Percentiles rank a stretch among this genome's conserved stretches.
Evolutionary conservation across 106 monocot species (phyloP).

Genomic region (Phalaenopsis aphrodite): DNA sequence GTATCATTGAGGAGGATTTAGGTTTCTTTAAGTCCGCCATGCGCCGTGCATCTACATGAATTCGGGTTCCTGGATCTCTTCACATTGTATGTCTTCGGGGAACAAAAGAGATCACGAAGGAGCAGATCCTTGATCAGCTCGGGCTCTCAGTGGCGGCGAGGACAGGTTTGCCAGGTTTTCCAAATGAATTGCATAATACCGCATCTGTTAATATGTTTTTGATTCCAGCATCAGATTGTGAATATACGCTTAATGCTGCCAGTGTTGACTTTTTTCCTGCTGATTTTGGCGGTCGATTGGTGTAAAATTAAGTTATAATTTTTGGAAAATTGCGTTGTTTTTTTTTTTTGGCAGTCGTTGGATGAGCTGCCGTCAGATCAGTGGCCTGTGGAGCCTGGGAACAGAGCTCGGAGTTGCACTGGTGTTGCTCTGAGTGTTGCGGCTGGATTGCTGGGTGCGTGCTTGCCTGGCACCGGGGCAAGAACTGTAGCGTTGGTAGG

Average conservation of each 20-base stretch:
- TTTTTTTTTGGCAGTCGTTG: too few relatives aligned
- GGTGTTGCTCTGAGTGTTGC: too few relatives aligned
- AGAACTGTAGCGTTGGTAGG: too few relatives aligned
- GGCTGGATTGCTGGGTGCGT: too few relatives aligned
- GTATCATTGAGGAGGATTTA: constrained; percentile 94
- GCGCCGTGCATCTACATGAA: constrained; percentile 80
- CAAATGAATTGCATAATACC: constrained; percentile 25
- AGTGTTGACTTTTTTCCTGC: constrained; percentile 8
- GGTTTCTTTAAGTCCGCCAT: constrained; percentile 69
- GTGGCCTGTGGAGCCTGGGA: too few relatives aligned
- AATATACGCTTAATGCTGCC: constrained; percentile 79
- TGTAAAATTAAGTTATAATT: neutral
- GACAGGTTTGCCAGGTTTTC: constrained; percentile 11
- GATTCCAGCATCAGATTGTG: constrained; percentile 83
- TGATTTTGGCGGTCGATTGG: neutral
- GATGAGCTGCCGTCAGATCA: too few relatives aligned
- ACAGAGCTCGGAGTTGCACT: too few relatives aligned
- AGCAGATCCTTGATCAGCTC: constrained; percentile 88
- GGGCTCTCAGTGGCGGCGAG: constrained; percentile 40
- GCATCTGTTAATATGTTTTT: constrained; percentile 59
- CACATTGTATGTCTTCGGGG: constrained; percentile 83
- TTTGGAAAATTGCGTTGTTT: too few relatives aligned
- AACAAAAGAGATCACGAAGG: constrained; percentile 76
- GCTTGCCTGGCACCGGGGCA: too few relatives aligned
- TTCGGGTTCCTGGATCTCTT: constrained; percentile 77